Percentiles rank a stretch among this genome's conserved stretches.
phyloP scores from a whole-genome alignment of 2,329 filamentous ascomycete species.

The Huntiella savannae region DNA sequence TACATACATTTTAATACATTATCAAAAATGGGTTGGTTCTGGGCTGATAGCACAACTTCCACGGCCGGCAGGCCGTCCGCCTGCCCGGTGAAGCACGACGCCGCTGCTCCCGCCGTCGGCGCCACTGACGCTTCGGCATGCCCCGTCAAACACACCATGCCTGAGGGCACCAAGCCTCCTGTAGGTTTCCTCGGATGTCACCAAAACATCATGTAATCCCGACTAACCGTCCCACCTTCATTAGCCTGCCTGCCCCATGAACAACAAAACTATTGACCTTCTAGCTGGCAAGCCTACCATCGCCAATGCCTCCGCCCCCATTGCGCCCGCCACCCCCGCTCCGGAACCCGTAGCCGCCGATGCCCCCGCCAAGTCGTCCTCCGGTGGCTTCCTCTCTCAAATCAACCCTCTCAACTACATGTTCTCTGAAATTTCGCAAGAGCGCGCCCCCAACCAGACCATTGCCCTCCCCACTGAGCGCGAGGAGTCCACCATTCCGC shows the following conservation, averaged over 20 bases:
- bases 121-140: neutral
- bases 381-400: constrained; percentile 30
- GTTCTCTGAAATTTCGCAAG: constrained; percentile 72
- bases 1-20: constrained; percentile 3
- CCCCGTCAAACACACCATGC: constrained; percentile 5
- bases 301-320: constrained; percentile 15
- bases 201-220: neutral
- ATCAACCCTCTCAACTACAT: constrained; percentile 77
- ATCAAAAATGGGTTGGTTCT: constrained; percentile 41
- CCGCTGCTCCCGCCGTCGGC: neutral
- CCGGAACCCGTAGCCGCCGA: constrained; percentile 24
- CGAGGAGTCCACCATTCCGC: constrained; percentile 80
- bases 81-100: constrained; percentile 6
- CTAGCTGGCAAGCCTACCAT: constrained; percentile 19
- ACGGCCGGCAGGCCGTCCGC: constrained; percentile 11
- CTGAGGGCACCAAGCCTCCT: constrained; percentile 6
- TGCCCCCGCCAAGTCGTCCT: constrained; percentile 6
- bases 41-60: constrained; percentile 30
- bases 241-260: constrained; percentile 38
- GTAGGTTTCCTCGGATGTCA: neutral
- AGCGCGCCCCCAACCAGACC: constrained; percentile 52
- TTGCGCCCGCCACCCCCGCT: constrained; percentile 22
- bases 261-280: constrained; percentile 32
- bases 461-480: constrained; percentile 58
- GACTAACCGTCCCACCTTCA: neutral